Base-by-base conservation (phyloP, 495 filamentous ascomycete genomes). In the Friedmanniomyces simplex region DNA sequence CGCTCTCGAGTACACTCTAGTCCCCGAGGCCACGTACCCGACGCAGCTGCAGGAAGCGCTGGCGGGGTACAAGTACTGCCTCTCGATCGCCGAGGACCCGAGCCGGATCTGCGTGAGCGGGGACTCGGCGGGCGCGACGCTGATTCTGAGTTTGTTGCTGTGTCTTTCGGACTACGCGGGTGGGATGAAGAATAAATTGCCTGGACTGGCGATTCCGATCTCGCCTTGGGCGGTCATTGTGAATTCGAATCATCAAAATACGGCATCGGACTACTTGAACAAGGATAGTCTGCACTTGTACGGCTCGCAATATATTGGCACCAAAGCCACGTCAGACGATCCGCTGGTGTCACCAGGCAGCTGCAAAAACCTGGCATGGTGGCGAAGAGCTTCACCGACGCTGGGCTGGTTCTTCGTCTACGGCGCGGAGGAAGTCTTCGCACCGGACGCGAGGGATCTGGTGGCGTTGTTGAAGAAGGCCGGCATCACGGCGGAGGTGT, bases 1-100 rank as follows among this genome's bases (percentile, higher is more conserved):
- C 64, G 79, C 83, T 1, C 69, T 90, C 6, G 86, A 91, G 52
- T 91, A 91, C 64, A 85, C 82, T 8, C 76, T 91, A 1, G 85
- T 88, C n/a, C 87, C 87, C 12, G 83, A 87, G 57, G 76, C 77
- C 36, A 72, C 72, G 11, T 89, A 84, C 62, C 87, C 87, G 6
- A 78, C 72, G 10, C 87, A 89, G 66, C 63, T 88, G 10, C 73
- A 82, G 20, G 78, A 91, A 71, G 77, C 77, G 1, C 67, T 84
- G 28, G 69, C 74, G 28, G 86, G 82, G 12, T 90, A 88, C 68
- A 74, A 80, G 51, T 78, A 87, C 63, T 76, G 85, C 5, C 69
- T 86, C 13, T 76, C 75, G 71, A 76, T 61, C 24, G 39, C 46
- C 14, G 55, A 64, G 37, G 76, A 86, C 58, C 69, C 82, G 0